Evolutionary conservation across 192 early-diverging fungal species (phyloP), one percentile per base, ranked within the genome.

Genomic region (Coemansia sp.): DNA sequence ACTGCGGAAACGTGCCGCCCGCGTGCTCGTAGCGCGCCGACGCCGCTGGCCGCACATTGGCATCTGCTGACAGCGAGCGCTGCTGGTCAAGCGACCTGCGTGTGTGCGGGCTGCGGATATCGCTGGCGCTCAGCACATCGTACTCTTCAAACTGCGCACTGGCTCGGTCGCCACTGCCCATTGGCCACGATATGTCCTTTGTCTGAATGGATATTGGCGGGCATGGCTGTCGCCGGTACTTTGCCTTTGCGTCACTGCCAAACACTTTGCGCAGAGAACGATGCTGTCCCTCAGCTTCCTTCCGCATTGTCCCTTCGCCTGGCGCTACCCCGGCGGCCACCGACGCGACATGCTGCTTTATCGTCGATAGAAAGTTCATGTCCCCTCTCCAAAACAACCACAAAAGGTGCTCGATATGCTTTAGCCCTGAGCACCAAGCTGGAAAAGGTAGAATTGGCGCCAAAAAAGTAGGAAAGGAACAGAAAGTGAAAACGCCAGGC

Each of bases 171-270:
- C 69, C 67, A 54, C 69, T 77, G 19, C 75, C 75, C 61, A 77
- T 57, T 5, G 75, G 75, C 69, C 69, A 72, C 16, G 75, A 77
- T 68, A 77, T 77, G 27, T 77, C 69, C 39, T 64, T 77, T 12
- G 75, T 77, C 22, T 68, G 62, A 11, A 77, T 61, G 21, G 75
- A 64, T 61, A 77, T 71, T 26, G 75, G 63, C 53, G 75, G 75
- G 39, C 69, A 74, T 49, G 72, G 72, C 62, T 68, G 66, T 50
- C 62, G 61, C 29, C 43, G 48, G 43, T 62, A 43, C 53, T 64
- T 74, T 47, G 65, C 57, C 58, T 61, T 59, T 4, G 59, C 6
- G 25, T 61, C 52, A 45, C 58, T 43, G 8, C 58, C 45, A 37
- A 68, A 59, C 14, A 59, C 59, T 3, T 41, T 53, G 51, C 66